These are phyloP conservation scores for Withania somnifera DNA, from an alignment of 305 asterid genomes.

Conservation along the genomic window DNA sequence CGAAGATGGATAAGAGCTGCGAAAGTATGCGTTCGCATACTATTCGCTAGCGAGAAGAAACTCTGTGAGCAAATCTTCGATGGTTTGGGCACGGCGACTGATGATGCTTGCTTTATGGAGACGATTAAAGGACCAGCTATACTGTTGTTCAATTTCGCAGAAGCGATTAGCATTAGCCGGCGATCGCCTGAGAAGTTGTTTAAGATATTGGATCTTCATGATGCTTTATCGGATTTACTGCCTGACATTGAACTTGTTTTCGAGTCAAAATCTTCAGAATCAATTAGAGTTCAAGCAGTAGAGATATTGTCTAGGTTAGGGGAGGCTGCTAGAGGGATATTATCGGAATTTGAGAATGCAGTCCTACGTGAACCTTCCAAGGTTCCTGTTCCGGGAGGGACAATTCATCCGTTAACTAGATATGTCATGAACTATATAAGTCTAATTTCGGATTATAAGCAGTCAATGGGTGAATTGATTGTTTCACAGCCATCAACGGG, in stretches of 20 bases:
- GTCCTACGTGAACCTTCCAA: conserved; percentile 25
- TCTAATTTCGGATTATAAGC: conserved; percentile 21
- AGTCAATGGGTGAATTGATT: conserved; percentile 17
- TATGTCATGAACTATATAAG: conserved; percentile 33
- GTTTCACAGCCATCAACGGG: conserved; percentile 21
- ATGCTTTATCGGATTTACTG: conserved; percentile 46
- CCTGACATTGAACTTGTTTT: conserved; percentile 30
- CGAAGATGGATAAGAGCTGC: conserved; percentile 59
- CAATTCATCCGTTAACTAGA: conserved; percentile 32
- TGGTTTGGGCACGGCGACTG: conserved; percentile 40
- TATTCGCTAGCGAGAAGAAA: conserved; percentile 59
- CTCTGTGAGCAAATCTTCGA: conserved; percentile 55
- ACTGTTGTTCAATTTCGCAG: conserved; percentile 64
- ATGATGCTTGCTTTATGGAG: conserved; percentile 50
- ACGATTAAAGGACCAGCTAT: conserved; percentile 56
- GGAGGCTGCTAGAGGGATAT: conserved; percentile 29
- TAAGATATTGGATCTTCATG: conserved; percentile 60
- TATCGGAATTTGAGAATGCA: conserved; percentile 34
- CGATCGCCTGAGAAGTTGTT: conserved; percentile 76
- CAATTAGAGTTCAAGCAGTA: conserved; percentile 23
- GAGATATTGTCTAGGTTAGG: conserved; percentile 26
- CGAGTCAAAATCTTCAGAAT: conserved; percentile 19
- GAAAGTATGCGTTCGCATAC: conserved; percentile 36
- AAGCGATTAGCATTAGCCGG: conserved; percentile 51
- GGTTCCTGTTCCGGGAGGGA: conserved; percentile 24